Conservation (phyloP, 129 eudicot species). For the Chrysanthemum lavandulifolium region DNA sequence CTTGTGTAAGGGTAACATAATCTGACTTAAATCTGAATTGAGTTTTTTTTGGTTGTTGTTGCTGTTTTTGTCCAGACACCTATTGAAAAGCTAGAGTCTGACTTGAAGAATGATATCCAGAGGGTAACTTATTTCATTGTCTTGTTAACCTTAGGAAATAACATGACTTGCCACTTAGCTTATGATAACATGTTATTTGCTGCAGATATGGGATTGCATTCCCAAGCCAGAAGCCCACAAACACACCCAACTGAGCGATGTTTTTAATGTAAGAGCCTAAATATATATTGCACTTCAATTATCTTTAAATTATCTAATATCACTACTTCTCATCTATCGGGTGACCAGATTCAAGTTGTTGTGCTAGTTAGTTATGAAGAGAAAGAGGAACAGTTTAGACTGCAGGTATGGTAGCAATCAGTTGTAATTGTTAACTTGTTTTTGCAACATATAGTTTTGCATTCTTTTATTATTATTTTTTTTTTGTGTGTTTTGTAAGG, state of each 20-base stretch:
- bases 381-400: slow-evolving; percentile 68
- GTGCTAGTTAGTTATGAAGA: slow-evolving; percentile 68
- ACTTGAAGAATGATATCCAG: not conserved
- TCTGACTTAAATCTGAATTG: not conserved
- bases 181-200: not conserved
- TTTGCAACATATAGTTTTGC: no score
- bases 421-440: no score
- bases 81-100: not conserved
- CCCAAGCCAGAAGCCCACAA: slow-evolving; percentile 99
- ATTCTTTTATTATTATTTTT: no score
- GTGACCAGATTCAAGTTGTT: slow-evolving; percentile 64
- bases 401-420: slow-evolving; percentile 40
- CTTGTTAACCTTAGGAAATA: no score
- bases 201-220: slow-evolving; percentile 95
- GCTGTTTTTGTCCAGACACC: not conserved
- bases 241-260: slow-evolving; percentile 87
- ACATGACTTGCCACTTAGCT: not conserved
- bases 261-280: slow-evolving; percentile 78
- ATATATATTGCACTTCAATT: slow-evolving; percentile 55
- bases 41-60: not conserved
- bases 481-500: slow-evolving; percentile 35
- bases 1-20: not conserved
- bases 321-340: not conserved
- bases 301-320: no score
- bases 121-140: not conserved